These are phyloP conservation scores for Madurella fahalii DNA, from an alignment of 2,329 filamentous ascomycete species.

Conservation along the genomic window DNA sequence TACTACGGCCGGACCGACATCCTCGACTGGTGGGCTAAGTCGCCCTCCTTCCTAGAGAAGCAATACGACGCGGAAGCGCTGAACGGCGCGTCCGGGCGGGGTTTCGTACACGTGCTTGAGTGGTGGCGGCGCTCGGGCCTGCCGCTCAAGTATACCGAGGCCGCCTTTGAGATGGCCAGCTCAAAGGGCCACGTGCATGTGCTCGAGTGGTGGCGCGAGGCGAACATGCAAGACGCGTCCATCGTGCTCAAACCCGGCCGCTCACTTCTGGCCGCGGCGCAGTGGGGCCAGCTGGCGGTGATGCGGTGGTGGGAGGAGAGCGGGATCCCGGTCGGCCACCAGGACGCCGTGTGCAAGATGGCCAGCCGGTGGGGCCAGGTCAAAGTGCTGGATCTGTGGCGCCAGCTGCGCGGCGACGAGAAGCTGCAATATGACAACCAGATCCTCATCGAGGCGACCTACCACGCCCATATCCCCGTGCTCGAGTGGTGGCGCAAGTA, in stretches of 20 bases:
- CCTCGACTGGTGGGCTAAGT: constrained; percentile 86
- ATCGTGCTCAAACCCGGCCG: constrained; percentile 74
- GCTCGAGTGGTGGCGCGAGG: constrained; percentile 88
- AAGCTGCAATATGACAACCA: constrained; percentile 36
- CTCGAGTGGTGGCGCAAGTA: constrained; percentile 89
- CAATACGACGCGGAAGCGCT: constrained; percentile 83
- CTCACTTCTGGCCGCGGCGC: constrained; percentile 76
- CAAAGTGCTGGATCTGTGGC: constrained; percentile 78
- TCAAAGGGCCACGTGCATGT: constrained; percentile 80
- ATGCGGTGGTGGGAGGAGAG: constrained; percentile 86
- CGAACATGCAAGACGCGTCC: constrained; percentile 54
- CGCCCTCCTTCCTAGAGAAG: constrained; percentile 75
- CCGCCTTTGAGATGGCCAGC: constrained; percentile 82
- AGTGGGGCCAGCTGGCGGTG: constrained; percentile 72
- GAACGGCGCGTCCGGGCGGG: constrained; percentile 80
- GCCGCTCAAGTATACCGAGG: constrained; percentile 78
- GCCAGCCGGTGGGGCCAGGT: constrained; percentile 84
- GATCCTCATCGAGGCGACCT: constrained; percentile 74
- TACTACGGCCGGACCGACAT: constrained; percentile 82
- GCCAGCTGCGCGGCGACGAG: constrained; percentile 62
- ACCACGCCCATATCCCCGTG: constrained; percentile 77
- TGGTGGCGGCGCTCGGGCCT: constrained; percentile 79
- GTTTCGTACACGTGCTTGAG: constrained; percentile 82
- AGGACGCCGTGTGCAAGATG: constrained; percentile 77
- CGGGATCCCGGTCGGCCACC: constrained; percentile 72